Conservation (phyloP, 177 flowering plant species). For the Vitis hybrid region DNA sequence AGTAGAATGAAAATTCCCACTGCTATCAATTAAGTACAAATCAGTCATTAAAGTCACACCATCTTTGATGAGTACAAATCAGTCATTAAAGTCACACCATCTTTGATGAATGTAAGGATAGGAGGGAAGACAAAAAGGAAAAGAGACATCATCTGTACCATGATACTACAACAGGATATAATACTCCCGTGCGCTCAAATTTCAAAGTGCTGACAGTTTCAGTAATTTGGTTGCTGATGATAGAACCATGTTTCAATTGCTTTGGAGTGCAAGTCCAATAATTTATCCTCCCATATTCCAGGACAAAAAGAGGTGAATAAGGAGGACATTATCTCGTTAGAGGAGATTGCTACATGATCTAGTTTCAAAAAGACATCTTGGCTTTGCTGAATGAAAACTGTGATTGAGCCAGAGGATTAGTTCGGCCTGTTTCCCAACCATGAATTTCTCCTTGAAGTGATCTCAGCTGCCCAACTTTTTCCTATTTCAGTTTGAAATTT, state of each 20-base stretch:
- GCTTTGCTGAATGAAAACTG: neutral
- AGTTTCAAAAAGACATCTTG: neutral
- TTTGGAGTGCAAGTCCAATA: neutral
- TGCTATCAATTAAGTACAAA: too few relatives aligned
- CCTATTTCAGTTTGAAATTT: slow-evolving; percentile 94
- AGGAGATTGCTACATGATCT: neutral
- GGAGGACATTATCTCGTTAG: neutral
- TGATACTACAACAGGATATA: neutral
- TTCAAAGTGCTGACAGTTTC: neutral
- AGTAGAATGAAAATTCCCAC: too few relatives aligned
- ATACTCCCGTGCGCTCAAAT: neutral
- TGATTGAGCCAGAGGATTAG: slow-evolving; percentile 14
- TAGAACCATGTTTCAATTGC: neutral
- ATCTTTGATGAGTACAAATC: too few relatives aligned
- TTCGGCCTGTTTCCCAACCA: slow-evolving; percentile 26
- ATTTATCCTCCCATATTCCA: neutral
- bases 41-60: too few relatives aligned
- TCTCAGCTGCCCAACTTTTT: slow-evolving; percentile 92
- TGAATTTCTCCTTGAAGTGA: slow-evolving; percentile 70
- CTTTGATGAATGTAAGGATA: too few relatives aligned
- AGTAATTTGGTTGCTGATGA: neutral
- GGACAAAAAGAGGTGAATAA: slow-evolving; percentile 1
- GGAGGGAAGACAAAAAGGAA: too few relatives aligned
- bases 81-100: too few relatives aligned
- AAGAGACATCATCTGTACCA: neutral